Conservation (phyloP, 805 yeast genomes). For the Candida chilensis region DNA sequence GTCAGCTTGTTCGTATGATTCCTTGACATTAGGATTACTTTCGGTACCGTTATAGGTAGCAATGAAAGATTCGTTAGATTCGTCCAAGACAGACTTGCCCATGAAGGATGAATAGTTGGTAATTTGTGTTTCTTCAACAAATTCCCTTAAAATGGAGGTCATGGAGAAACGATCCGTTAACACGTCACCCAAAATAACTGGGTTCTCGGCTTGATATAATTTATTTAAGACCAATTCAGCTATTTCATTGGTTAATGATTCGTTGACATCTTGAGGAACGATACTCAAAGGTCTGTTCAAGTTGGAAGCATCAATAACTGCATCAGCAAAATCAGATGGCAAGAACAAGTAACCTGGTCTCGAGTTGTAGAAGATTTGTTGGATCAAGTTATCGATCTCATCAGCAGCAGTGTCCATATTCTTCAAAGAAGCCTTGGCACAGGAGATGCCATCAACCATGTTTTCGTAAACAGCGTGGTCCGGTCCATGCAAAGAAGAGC, state of each 20-base stretch:
- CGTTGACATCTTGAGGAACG: constrained; percentile 10
- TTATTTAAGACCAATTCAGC: constrained; percentile 35
- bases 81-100: constrained; percentile 73
- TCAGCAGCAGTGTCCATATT: constrained; percentile 31
- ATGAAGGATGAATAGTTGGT: constrained; percentile 50
- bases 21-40: constrained; percentile 37
- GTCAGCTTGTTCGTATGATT: constrained; percentile 50
- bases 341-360: constrained; percentile 80
- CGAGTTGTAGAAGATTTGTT: constrained; percentile 41
- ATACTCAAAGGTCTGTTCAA: constrained; percentile 19
- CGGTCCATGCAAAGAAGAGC: constrained; percentile 39
- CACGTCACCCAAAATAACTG: constrained; percentile 66
- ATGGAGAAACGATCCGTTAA: constrained; percentile 54
- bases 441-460: constrained; percentile 50
- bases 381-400: constrained; percentile 63
- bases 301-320: constrained; percentile 22
- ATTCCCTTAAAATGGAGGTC: constrained; percentile 30
- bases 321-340: constrained; percentile 61
- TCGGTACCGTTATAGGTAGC: constrained; percentile 68
- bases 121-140: constrained; percentile 29
- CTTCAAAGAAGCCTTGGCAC: constrained; percentile 37
- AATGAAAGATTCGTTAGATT: constrained; percentile 49
- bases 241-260: constrained; percentile 18
- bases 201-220: constrained; percentile 43
- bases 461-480: constrained; percentile 61